phyloP scores from a whole-genome alignment of 2,329 filamentous ascomycete genomes.

The Aureobasidium sp. region DNA sequence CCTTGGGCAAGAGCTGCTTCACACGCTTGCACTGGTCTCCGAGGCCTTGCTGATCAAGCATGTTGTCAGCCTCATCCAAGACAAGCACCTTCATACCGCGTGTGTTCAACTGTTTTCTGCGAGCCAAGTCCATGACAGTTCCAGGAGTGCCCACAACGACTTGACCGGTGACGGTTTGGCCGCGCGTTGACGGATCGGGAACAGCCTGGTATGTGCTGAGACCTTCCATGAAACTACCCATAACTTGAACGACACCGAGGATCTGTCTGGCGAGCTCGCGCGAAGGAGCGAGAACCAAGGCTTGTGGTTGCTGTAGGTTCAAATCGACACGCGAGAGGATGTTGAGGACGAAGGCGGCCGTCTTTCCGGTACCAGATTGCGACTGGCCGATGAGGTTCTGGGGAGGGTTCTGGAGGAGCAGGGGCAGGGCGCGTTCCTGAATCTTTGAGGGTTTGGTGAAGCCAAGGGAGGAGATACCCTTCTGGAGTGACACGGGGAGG shows the following conservation, averaged over 20 bases:
- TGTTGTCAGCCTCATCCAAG: constrained; percentile 96
- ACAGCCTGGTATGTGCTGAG: constrained; percentile 75
- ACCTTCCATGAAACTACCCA: constrained; percentile 73
- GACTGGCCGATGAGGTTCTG: constrained; percentile 95
- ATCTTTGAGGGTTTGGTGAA: constrained; percentile 97
- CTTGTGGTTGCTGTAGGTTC: constrained; percentile 63
- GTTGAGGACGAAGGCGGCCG: constrained; percentile 89
- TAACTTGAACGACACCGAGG: constrained; percentile 69
- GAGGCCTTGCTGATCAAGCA: constrained; percentile 91
- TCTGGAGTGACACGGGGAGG: constrained; percentile 66
- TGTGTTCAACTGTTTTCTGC: constrained; percentile 64
- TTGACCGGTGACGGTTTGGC: constrained; percentile 61
- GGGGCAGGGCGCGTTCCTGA: constrained; percentile 85
- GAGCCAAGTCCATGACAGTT: constrained; percentile 81
- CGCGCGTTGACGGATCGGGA: constrained; percentile 63
- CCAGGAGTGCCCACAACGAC: constrained; percentile 91
- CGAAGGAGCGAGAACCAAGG: constrained; percentile 81
- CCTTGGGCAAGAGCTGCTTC: constrained; percentile 65
- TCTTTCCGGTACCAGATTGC: constrained; percentile 98
- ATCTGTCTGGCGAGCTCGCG: constrained; percentile 95
- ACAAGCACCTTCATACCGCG: constrained; percentile 72
- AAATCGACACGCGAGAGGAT: constrained; percentile 82
- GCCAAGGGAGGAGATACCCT: constrained; percentile 70
- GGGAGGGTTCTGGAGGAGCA: constrained; percentile 80
- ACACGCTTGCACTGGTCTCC: constrained; percentile 92